Base-by-base conservation (phyloP, 768 basidiomycete genomes). In the Tricholoma matsutake region DNA sequence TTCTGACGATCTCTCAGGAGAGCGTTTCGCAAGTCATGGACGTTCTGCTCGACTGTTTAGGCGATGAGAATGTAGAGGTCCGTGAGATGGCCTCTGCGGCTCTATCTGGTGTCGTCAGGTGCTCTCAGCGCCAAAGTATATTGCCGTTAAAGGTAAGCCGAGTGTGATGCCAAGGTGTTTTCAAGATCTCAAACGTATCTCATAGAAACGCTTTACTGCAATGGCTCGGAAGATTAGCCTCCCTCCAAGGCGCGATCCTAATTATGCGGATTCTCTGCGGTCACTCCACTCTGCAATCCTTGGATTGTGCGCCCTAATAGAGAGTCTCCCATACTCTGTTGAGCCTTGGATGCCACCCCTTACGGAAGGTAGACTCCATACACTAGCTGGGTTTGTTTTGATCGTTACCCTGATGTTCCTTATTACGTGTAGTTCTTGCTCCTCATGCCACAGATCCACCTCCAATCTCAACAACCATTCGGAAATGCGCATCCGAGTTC, bases 301-400 rank as follows among this genome's bases (percentile, higher is more conserved):
- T 54, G 96, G 96, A 31, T 80, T 95, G 56, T 92, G 92, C 67
- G 92, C 96, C 9, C 80, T 98, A 49, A 84, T 98, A 55, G 92
- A 94, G 71, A 96, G 95, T 60, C 91, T 91, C 74, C 96, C 96
- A 11, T 97, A 96, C 77, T 94, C 94, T 10, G 91, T 97, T 2
- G 96, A 96, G 67, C 81, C 86, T 49, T 98, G 94, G 89, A 87
- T 96, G 83, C 90, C 90, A 31, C 78, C 88, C 18, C 79, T 92
- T 56, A 90, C 89, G 35, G 90, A 92, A 79, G 83, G 90, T 89
- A 66, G 41, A 78, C 65, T 57, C 39, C 57, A 47, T 29, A 49
- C 56, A 14, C 34, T 45, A 22, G 57, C 31, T 22, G 47, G 47
- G 43, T 51, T 22, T 25, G 25, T 34, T 51, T 58, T 58, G 59